phyloP scores from a whole-genome alignment of 169 alveolate genomes.

The Plasmodium fragile region DNA sequence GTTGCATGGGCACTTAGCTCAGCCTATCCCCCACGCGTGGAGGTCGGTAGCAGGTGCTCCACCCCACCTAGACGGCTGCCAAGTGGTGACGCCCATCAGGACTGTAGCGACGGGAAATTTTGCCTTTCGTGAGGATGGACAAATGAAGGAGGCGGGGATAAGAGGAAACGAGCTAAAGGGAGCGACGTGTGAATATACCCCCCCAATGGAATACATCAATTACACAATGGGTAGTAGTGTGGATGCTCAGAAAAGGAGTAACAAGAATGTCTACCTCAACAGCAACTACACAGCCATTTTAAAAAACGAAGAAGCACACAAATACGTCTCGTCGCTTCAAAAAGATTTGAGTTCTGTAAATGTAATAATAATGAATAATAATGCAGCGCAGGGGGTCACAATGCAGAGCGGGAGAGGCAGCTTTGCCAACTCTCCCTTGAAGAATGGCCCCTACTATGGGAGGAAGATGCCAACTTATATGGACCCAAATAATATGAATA shows the following conservation, averaged over 20 bases:
- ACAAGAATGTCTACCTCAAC: constrained; percentile 44
- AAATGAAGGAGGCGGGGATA: not conserved
- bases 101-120: not conserved
- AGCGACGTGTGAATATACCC: not conserved
- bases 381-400: not conserved
- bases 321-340: constrained; percentile 23
- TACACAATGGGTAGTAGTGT: not conserved
- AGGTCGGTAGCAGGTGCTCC: not conserved
- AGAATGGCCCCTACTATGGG: not conserved
- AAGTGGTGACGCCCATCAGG: not conserved
- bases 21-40: not conserved
- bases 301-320: constrained; percentile 36
- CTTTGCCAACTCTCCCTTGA: not conserved
- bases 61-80: not conserved
- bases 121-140: not conserved
- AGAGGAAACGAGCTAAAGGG: not conserved
- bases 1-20: not conserved
- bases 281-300: constrained; percentile 36
- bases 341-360: constrained; percentile 23
- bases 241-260: not conserved
- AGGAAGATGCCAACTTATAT: not conserved
- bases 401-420: not conserved
- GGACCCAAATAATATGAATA: constrained; percentile 17
- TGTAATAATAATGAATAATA: constrained; percentile 17
- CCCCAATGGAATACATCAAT: not conserved